Base-by-base conservation (phyloP, 164 flowering plant genomes). In the Stephania yunnanensis region DNA sequence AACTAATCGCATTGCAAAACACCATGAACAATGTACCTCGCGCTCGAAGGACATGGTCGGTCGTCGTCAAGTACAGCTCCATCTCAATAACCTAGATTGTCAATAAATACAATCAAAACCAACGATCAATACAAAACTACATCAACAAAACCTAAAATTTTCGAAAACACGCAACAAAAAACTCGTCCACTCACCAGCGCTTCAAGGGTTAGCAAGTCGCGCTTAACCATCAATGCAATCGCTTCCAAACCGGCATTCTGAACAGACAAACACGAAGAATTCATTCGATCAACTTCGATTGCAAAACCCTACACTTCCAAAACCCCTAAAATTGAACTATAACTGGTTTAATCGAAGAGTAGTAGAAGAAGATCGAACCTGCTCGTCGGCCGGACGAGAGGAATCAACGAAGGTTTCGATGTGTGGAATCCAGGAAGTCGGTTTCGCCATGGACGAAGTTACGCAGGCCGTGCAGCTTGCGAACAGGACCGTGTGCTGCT, bases 61-160 rank as follows among this genome's bases (percentile, higher is more conserved):
- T 86, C 45, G 94, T 90, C 19, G 98, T 91, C 84, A 95, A 86
- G 84, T 93, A 93, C 92, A 91, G 78, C 63, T 81, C 95, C 99
- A 95, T 89, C 76, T 89, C 97, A 76, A 80, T 83, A 30, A 95
- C 97, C 99, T 95, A 77, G 46, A 81, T 22, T 6, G 29, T 42
- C 45, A 45, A 61, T 50, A 7, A 46, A 29, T 44, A 73, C 67
- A 71, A 13, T 15, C 25, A 17, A 67, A 67, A 15, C 7, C 17
- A 20, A 58, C 3, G 20, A 19, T 7, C 10, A 69, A 17, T 7
- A 9, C 42, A 36, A 36, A 2, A 36, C 42, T 69, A 25, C 64
- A 13, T 29, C 45, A 5, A 4, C 42, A 4, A 17, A 10, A 48
- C 65, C 31, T 68, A 69, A 11, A 2, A 10, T 30, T 58, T 10